These are phyloP conservation scores for Pleurotus salmoneostramineus DNA, from an alignment of 768 basidiomycete genomes.

Conservation along the genomic window DNA sequence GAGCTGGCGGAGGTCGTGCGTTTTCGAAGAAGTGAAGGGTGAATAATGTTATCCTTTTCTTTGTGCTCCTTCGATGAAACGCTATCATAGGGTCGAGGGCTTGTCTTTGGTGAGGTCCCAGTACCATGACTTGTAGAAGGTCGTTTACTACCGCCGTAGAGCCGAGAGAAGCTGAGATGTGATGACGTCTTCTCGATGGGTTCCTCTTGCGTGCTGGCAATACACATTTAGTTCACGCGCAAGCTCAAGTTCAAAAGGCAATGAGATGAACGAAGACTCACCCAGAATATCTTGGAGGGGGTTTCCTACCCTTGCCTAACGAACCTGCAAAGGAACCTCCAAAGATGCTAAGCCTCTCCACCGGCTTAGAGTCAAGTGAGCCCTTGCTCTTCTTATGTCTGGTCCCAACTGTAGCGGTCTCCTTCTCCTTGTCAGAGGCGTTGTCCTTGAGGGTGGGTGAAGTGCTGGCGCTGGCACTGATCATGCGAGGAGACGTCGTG, in stretches of 20 bases:
- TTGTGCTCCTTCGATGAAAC: not conserved
- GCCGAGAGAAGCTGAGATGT: constrained; percentile 44
- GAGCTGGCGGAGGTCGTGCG: constrained; percentile 36
- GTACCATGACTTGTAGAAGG: not conserved
- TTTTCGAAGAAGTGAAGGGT: constrained; percentile 48
- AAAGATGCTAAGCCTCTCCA: constrained; percentile 81
- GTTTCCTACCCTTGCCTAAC: constrained; percentile 71
- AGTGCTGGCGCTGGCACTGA: constrained; percentile 19
- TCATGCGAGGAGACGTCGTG: constrained; percentile 14
- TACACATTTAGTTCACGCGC: constrained; percentile 7
- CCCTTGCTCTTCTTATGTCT: constrained; percentile 44
- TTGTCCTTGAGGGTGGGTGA: constrained; percentile 22
- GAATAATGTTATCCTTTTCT: constrained; percentile 22
- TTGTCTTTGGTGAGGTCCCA: constrained; percentile 7
- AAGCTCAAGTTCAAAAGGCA: too few relatives aligned
- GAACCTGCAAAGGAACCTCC: constrained; percentile 59
- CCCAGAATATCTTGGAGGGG: constrained; percentile 70
- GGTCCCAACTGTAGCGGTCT: constrained; percentile 21
- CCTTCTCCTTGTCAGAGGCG: constrained; percentile 25
- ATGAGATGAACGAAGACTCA: constrained; percentile 27
- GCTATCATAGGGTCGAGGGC: constrained; percentile 7
- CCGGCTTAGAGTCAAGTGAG: constrained; percentile 39
- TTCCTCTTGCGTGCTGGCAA: constrained; percentile 29
- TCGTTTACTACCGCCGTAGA: constrained; percentile 30
- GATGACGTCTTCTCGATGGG: constrained; percentile 39